phyloP scores from a whole-genome alignment of 192 early-diverging fungal species.

The Coemansia javaensis region DNA sequence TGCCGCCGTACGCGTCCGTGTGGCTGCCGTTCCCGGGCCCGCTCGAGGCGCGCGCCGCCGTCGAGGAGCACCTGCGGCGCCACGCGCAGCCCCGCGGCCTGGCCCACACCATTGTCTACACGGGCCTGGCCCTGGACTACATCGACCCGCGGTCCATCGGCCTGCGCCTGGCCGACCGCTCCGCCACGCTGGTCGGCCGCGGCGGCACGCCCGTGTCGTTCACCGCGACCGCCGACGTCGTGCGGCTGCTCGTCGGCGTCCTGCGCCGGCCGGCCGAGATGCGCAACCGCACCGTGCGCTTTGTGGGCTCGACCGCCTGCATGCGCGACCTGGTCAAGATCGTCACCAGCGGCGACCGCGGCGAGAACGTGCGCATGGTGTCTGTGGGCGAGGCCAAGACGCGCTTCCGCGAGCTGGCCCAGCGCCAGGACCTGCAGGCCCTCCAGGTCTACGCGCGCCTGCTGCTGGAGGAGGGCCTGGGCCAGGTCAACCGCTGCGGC shows the following conservation, averaged over 20 bases:
- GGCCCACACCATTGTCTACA: conserved; percentile 36
- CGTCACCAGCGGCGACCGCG: conserved; percentile 25
- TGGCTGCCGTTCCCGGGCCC: conserved; percentile 39
- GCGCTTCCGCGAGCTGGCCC: conserved; percentile 25
- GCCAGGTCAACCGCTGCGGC: conserved; percentile 22
- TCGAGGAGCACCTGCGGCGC: conserved; percentile 15
- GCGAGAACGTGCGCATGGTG: conserved; percentile 27
- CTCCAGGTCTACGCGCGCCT: conserved; percentile 34
- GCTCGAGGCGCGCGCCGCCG: conserved; percentile 22
- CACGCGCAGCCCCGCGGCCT: conserved; percentile 11
- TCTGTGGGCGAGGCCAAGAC: conserved; percentile 27
- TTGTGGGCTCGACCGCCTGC: conserved; percentile 22
- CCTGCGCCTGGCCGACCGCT: conserved; percentile 9
- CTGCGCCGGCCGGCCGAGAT: conserved; percentile 31
- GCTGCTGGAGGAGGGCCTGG: conserved; percentile 44
- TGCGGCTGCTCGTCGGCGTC: conserved; percentile 16
- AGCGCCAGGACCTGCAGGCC: conserved; percentile 20
- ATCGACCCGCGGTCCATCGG: conserved; percentile 32
- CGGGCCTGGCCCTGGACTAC: conserved; percentile 43
- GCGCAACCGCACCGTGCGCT: conserved; percentile 31
- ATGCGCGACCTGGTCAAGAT: conserved; percentile 43
- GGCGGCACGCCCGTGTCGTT: conserved; percentile 32
- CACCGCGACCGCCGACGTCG: conserved; percentile 19
- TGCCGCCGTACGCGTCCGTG: conserved; percentile 18
- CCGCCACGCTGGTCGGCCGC: conserved; percentile 40